Conservation (phyloP, 2,329 filamentous ascomycete genomes). For the Talaromyces sp. region DNA sequence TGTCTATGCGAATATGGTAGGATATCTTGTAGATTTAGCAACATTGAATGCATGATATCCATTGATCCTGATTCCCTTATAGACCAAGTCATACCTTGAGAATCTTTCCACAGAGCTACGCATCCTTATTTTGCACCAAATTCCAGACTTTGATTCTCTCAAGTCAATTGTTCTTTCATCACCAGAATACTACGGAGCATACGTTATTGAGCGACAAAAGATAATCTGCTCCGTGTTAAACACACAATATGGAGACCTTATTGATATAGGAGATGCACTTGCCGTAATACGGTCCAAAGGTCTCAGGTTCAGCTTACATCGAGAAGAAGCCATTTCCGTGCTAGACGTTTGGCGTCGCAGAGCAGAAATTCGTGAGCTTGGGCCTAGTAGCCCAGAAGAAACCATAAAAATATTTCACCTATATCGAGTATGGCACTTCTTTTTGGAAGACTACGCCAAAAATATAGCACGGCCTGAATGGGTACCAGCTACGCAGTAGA, state of each 20-base stretch:
- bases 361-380: neutral
- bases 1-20: neutral
- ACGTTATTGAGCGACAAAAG: neutral
- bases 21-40: neutral
- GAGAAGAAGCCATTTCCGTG: neutral
- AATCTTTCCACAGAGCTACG: neutral
- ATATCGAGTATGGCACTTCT: neutral
- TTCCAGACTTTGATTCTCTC: conserved; percentile 1
- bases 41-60: neutral
- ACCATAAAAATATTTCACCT: neutral
- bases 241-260: neutral
- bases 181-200: neutral
- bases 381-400: neutral
- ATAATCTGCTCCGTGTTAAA: neutral
- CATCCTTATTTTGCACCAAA: neutral
- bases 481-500: neutral
- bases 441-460: neutral
- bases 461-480: neutral
- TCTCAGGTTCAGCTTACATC: neutral
- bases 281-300: neutral
- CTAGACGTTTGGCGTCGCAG: neutral
- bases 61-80: neutral
- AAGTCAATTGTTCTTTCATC: conserved; percentile 2
- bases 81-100: neutral
- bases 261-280: neutral